Evolutionary conservation across 768 basidiomycete species (phyloP), one percentile per base, ranked within the genome.

Genomic region (Botryobasidium botryosum): DNA sequence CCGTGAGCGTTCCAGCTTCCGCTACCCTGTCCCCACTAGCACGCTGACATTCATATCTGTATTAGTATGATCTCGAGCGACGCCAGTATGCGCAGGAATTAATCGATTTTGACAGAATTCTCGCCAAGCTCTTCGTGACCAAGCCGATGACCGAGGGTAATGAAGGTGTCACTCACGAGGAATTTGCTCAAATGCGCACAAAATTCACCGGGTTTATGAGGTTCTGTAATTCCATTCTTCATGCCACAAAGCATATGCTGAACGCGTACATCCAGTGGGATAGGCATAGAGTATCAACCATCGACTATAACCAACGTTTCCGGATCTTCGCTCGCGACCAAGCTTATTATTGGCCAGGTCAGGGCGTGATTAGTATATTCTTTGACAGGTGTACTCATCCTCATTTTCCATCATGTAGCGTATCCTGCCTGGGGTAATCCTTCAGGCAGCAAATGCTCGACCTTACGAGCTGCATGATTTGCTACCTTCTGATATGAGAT

Each of bases 21-120:
- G n/a, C n/a, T n/a, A n/a, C n/a, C n/a, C n/a, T n/a, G n/a, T n/a
- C n/a, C n/a, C n/a, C n/a, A n/a, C n/a, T n/a, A n/a, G n/a, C n/a
- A n/a, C n/a, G n/a, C n/a, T n/a, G n/a, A n/a, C n/a, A n/a, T n/a
- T n/a, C n/a, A n/a, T n/a, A n/a, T n/a, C n/a, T n/a, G n/a, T n/a
- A n/a, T n/a, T n/a, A n/a, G n/a, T n/a, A n/a, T n/a, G n/a, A n/a
- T n/a, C n/a, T n/a, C n/a, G n/a, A n/a, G n/a, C n/a, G n/a, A n/a
- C n/a, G n/a, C n/a, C n/a, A n/a, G n/a, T 79, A 72, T 47, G 81
- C 82, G 0, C 69, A 77, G 58, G 78, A 81, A 46, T 65, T 86
- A 47, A 83, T 83, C 47, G 52, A 68, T 39, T 82, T 79, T 52
- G 81, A 84, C 55, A 72, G 70, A 51, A 55, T 75, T 47, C 77